Percentiles rank a stretch among this genome's conserved stretches.
Evolutionary conservation across 352 stramenopile species (phyloP).

Genomic region (Bremia lactucae): DNA sequence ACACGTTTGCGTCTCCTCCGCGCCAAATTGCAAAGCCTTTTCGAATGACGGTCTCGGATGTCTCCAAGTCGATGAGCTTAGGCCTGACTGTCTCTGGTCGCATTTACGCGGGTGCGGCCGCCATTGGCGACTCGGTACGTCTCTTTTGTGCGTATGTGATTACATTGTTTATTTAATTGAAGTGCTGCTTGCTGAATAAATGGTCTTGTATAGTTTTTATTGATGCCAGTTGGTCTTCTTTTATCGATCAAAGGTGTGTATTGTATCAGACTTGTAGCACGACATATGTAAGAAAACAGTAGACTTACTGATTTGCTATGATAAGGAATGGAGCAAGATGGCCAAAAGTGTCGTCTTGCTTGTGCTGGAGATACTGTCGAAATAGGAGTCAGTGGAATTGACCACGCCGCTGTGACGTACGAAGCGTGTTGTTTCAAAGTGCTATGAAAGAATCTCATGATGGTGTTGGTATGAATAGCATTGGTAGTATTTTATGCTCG

Average conservation of each 20-base stretch:
- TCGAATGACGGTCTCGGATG: conserved; percentile 77
- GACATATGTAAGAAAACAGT: not conserved
- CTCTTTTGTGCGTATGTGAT: not conserved
- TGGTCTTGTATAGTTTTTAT: conserved; percentile 44
- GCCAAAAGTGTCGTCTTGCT: conserved; percentile 42
- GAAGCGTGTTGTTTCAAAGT: not conserved
- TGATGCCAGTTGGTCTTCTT: conserved; percentile 48
- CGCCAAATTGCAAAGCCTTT: conserved; percentile 77
- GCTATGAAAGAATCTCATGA: not conserved
- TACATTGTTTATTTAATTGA: not conserved
- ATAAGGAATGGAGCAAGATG: conserved; percentile 71
- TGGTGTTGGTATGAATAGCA: conserved; percentile 17
- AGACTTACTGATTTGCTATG: conserved; percentile 4
- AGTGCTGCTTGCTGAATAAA: not conserved
- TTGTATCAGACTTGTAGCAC: not conserved
- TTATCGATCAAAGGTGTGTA: conserved; percentile 38
- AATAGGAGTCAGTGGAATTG: conserved; percentile 66
- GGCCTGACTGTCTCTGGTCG: conserved; percentile 73
- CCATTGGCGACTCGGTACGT: conserved; percentile 55
- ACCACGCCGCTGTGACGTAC: conserved; percentile 54
- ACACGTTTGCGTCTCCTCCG: conserved; percentile 62
- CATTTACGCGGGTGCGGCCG: conserved; percentile 69
- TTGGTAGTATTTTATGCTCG: conserved; percentile 77
- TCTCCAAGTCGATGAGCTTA: conserved; percentile 79
- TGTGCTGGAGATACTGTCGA: conserved; percentile 71